These are phyloP conservation scores for Rhipidocladum racemiflorum DNA, from an alignment of 176 grass and related monocot genomes.

Conservation along the genomic window DNA sequence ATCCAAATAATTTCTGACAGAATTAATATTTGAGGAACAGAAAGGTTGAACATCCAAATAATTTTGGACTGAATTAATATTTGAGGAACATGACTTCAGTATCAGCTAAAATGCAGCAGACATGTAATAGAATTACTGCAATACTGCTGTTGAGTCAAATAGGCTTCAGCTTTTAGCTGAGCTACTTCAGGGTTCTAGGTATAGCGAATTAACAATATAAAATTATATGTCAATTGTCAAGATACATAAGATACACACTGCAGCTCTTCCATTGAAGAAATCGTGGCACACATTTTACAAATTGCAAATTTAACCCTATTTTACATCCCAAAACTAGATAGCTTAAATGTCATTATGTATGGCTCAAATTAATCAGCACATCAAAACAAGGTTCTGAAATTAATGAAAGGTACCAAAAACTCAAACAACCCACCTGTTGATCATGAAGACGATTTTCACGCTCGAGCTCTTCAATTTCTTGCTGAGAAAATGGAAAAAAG, in stretches of 20 bases:
- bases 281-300: neutral
- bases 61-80: neutral
- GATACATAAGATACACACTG: neutral
- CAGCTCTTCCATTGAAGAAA: neutral
- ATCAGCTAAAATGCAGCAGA: neutral
- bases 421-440: constrained; percentile 66
- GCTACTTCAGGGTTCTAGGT: neutral
- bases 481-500: constrained; percentile 45
- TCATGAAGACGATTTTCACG: constrained; percentile 86
- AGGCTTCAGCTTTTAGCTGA: constrained; percentile 3
- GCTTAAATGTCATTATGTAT: neutral
- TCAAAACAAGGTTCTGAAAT: neutral
- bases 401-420: neutral
- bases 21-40: neutral
- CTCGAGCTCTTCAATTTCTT: constrained; percentile 99
- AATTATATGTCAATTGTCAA: neutral
- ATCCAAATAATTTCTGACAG: neutral
- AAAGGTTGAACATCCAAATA: neutral
- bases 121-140: neutral
- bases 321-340: neutral
- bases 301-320: neutral
- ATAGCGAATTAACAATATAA: neutral
- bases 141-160: neutral
- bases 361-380: neutral
- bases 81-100: constrained; percentile 10